Base-by-base conservation (phyloP, 2,329 filamentous ascomycete species). In the Phialemoniopsis sp. region DNA sequence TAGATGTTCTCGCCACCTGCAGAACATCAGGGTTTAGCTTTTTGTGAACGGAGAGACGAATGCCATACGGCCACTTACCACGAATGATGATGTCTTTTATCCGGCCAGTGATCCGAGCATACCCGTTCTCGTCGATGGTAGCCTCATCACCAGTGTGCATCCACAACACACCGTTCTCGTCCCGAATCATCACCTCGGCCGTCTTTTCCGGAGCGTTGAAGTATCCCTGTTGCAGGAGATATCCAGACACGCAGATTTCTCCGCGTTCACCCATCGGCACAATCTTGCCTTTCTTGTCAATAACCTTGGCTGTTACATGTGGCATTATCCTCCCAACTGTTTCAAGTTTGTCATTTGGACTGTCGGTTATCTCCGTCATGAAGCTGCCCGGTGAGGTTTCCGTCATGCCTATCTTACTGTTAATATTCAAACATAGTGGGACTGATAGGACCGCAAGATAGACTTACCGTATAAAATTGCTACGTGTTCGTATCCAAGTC, bases 31-130 rank as follows among this genome's bases (percentile, higher is more conserved):
- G 10, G 10, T 6, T 26, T 10, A 26, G 21, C 10, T 6, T 26
- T 26, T 10, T 6, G 10, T 6, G 21, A 26, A 26, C 21, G 10
- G 10, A 6, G 10, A 26, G 21, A 26, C 6, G 21, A 6, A 26
- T 26, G 21, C 21, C 21, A n/a, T n/a, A n/a, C n/a, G 6, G 21
- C 21, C 10, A 6, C 21, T 6, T 26, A 26, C 21, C 91, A 17
- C 89, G 79, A 57, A 97, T 97, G 52, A 98, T 96, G 39, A 97
- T 64, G 58, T 98, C 93, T 63, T 97, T 97, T 56, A 95, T 91
- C 13, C 90, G 75, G 4, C 90, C 89, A 1, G 89, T 96, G 54
- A 97, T 95, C 50, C 78, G 77, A 3, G 96, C 78, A 57, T 89
- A 97, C 3, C 91, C 93, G 19, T 89, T 73, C 5, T 64, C 70